Evolutionary conservation across 352 stramenopile genomes (phyloP), one percentile per base, ranked within the genome.

Genomic region (Globisporangium sylvaticum): DNA sequence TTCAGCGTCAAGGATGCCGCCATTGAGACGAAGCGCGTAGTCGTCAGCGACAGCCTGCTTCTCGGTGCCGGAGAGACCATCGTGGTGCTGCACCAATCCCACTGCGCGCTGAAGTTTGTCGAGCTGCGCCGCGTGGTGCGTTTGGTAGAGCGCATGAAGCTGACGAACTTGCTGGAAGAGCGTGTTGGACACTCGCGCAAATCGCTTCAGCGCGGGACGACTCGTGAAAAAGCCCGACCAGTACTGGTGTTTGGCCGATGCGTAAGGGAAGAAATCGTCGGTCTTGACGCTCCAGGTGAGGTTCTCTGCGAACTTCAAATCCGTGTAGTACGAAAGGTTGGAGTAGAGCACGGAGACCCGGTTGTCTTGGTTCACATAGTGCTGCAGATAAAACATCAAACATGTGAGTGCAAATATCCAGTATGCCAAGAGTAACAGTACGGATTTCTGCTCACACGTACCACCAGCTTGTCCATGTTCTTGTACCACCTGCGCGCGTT

Each of bases 261-360:
- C 88, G 70, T 99, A 99, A 1, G 97, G 97, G 65, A 99, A 98
- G 67, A 99, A 99, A 65, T 99, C 97, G 56, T 98, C 96, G 4
- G 82, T 94, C 72, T 99, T 99, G 27, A 96, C 77, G 44, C 79
- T 79, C 84, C 80, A 97, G 7, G 78, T 79, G 2, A 92, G 67
- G 7, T 76, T 75, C 68, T 97, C 93, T 1, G 78, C 78, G 25
- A 91, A 75, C 77, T 98, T 98, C 50, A 93, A 76, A 24, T 97
- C 79, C 27, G 96, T 99, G 74, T 99, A 99, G 66, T 97, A 90
- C 3, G 90, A 92, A 24, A 98, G 80, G 65, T 97, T 98, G 0
- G 96, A 98, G 77, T 99, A 99, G 60, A 99, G 89, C 48, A 98
- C 86, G 65, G 98, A 96, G 27, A 99, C 79, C 0, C 80, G 78